These are phyloP conservation scores for Huntiella bhutanensis DNA, from an alignment of 2,329 filamentous ascomycete species.

Conservation along the genomic window DNA sequence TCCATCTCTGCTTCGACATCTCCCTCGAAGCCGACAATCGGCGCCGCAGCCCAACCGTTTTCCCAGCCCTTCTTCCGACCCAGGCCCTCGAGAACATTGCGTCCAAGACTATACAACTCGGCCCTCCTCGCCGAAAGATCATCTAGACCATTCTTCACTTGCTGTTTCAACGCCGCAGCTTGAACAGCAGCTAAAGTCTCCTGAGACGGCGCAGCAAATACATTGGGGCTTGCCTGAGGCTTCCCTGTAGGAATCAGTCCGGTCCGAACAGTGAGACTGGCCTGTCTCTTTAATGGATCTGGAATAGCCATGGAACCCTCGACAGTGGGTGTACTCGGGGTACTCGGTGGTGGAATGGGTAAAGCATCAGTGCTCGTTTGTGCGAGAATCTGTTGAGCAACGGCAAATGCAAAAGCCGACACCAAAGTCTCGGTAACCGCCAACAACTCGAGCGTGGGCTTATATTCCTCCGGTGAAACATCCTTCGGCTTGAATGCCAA, in stretches of 20 bases:
- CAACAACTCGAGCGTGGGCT: slow-evolving; percentile 19
- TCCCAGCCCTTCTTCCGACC: slow-evolving; percentile 57
- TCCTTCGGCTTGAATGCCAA: slow-evolving; percentile 33
- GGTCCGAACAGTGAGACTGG: slow-evolving; percentile 34
- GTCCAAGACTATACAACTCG: slow-evolving; percentile 61
- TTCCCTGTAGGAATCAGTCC: slow-evolving; percentile 17
- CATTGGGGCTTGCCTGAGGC: slow-evolving; percentile 28
- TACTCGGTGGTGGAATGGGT: slow-evolving; percentile 35
- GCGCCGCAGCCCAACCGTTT: slow-evolving; percentile 51
- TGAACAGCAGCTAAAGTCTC: slow-evolving; percentile 21
- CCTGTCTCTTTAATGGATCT: slow-evolving; percentile 41
- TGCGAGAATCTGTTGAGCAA: slow-evolving; percentile 56
- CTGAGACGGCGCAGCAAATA: slow-evolving; percentile 31
- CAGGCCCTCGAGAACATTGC: slow-evolving; percentile 58
- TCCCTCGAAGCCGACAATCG: slow-evolving; percentile 24
- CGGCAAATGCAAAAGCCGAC: slow-evolving; percentile 58
- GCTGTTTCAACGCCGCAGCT: slow-evolving; percentile 22
- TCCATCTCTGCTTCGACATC: slow-evolving; percentile 31
- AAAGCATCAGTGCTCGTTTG: slow-evolving; percentile 54
- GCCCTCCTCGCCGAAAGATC: slow-evolving; percentile 68
- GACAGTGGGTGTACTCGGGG: slow-evolving; percentile 8
- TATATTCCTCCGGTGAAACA: slow-evolving; percentile 14
- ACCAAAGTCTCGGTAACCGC: slow-evolving; percentile 55
- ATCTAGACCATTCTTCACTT: slow-evolving; percentile 49
- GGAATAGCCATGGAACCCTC: slow-evolving; percentile 20